phyloP scores from a whole-genome alignment of 441 rosid species.

The Populus tomentosa region DNA sequence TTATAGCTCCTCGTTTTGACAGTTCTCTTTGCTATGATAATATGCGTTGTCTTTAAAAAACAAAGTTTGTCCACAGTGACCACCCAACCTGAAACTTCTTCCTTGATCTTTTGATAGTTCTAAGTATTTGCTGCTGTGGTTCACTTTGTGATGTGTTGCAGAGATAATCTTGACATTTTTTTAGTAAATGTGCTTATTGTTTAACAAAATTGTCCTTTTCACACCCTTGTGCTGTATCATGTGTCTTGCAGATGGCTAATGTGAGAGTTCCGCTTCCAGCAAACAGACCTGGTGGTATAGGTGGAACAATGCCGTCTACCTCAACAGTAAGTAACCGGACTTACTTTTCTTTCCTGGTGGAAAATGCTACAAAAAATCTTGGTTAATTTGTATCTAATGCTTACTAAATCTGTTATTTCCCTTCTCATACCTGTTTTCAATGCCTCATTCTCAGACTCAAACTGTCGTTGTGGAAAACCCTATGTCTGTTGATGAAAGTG shows the following conservation, averaged over 20 bases:
- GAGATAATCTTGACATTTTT: neutral
- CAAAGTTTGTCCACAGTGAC: neutral
- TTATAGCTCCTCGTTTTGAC: neutral
- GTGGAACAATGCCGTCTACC: slow-evolving; percentile 58
- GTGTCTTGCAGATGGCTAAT: slow-evolving; percentile 43
- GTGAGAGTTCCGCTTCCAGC: slow-evolving; percentile 53
- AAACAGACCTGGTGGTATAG: slow-evolving; percentile 54
- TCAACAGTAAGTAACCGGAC: slow-evolving; percentile 59
- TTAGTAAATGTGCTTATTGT: neutral
- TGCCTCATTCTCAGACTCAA: slow-evolving; percentile 62
- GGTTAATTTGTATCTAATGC: neutral
- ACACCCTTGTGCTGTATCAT: neutral
- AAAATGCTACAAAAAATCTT: neutral
- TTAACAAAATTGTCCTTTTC: neutral
- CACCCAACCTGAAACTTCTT: neutral
- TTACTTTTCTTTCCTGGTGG: neutral
- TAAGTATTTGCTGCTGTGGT: neutral
- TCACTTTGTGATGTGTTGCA: neutral
- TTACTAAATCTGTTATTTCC: slow-evolving; percentile 8
- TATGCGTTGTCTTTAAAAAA: neutral
- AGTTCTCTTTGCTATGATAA: neutral
- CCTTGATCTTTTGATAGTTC: neutral
- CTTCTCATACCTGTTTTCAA: slow-evolving; percentile 22
- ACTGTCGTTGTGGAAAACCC: slow-evolving; percentile 98
- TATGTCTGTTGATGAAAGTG: slow-evolving; percentile 96